Conservation (phyloP, 306 rosid genomes). For the Pachyrhizus erosus region DNA sequence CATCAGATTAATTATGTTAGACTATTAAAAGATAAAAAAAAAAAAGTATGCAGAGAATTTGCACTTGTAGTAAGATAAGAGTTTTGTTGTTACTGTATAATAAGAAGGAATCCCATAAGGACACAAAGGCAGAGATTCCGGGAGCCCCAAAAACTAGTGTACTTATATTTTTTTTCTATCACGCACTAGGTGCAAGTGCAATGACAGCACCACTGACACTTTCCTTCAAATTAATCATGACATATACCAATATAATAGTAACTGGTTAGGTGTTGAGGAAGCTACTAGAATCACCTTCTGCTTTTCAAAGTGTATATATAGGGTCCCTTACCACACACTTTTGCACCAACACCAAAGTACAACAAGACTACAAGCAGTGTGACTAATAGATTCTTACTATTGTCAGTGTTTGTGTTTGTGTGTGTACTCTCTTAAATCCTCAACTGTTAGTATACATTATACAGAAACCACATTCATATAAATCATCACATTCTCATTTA, state of each 20-base stretch:
- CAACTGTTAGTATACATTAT: background rate
- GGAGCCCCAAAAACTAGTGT: constrained; percentile 17
- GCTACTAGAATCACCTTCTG: constrained; percentile 46
- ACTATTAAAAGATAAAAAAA: too few species aligned
- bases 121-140: constrained; percentile 31
- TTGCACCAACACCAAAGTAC: constrained; percentile 40
- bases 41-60: too few species aligned
- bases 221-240: constrained; percentile 18
- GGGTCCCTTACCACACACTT: constrained; percentile 36
- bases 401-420: background rate
- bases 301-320: constrained; percentile 59
- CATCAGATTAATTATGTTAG: too few species aligned
- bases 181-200: constrained; percentile 26
- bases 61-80: too few species aligned
- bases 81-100: too few species aligned
- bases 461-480: background rate
- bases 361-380: background rate
- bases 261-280: constrained; percentile 43
- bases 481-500: background rate
- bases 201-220: constrained; percentile 54
- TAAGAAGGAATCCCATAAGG: background rate
- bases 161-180: background rate
- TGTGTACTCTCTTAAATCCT: background rate
- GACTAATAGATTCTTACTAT: background rate
- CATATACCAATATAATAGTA: background rate